Base-by-base conservation (phyloP, 1,139 yeast genomes). In the Protomyces arabidopsidicola region DNA sequence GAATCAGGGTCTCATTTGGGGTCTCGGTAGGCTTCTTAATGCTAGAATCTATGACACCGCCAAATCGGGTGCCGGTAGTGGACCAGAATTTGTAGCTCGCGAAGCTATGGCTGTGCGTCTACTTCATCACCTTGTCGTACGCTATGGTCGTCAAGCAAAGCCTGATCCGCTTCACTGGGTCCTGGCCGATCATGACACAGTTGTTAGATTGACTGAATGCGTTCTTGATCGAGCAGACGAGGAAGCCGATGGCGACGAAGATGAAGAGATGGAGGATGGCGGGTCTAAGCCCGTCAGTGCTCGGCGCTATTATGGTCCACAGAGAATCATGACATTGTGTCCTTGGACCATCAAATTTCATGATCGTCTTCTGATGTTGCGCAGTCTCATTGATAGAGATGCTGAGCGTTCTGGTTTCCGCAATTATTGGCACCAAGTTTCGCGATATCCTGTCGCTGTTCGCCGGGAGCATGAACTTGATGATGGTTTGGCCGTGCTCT, bases 301-400 rank as follows among this genome's bases (percentile, higher is more conserved):
- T 10, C 16, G 18, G 24, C 36, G 18, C 66, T 24, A 45, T 36
- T 53, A 66, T 5, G 68, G 69, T 2, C 74, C 76, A 1, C 67
- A 82, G 55, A 82, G 84, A 61, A 77, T 90, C 0, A 78, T 89
- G 51, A 79, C 82, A 2, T 81, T 83, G 62, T 77, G 85, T 2
- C 97, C 98, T 1, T 91, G 88, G 72, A 86, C 90, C 75, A 78
- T 91, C 22, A 84, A 89, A 0, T 93, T 93, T 72, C 80, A 81
- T 31, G 82, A 83, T 50, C 78, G 98, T 61, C 96, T 90, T 0
- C 80, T 79, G 63, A 79, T 89, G 0, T 88, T 93, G 71, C 90
- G 86, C 67, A 74, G 77, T n/a, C 76, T 88, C 63, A 82, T 88
- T 55, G 81, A 78, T 6, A 68, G 77, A 9, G 95, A 88, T 70